Conservation (phyloP, 805 yeast species). For the Brettanomyces sp. region DNA sequence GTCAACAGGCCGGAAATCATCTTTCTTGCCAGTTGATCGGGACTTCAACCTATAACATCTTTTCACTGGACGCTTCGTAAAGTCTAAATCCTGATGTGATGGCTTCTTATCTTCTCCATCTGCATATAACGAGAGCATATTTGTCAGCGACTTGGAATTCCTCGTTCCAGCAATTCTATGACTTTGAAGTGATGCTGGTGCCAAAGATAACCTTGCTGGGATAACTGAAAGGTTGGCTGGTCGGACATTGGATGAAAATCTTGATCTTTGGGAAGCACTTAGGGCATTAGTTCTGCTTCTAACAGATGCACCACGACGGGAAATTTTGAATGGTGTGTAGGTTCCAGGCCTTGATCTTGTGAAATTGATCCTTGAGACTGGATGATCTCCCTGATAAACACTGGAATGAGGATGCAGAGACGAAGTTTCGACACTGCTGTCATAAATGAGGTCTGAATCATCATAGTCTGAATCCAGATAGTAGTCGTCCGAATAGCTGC, state of each 20-base stretch:
- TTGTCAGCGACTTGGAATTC: conserved; percentile 4
- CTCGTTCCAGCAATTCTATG: conserved; percentile 12
- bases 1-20: no score
- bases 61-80: conserved; percentile 3
- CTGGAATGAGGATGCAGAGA: conserved; percentile 1
- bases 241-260: neutral
- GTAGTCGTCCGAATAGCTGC: conserved; percentile 7
- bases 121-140: conserved; percentile 2
- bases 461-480: conserved; percentile 21
- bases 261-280: neutral
- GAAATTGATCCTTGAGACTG: conserved; percentile 14
- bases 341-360: conserved; percentile 7
- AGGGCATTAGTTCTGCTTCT: neutral
- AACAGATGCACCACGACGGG: neutral
- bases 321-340: neutral
- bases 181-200: neutral
- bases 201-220: neutral
- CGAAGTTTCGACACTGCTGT: conserved; percentile 8
- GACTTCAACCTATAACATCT: neutral
- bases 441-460: conserved; percentile 17
- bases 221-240: neutral
- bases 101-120: neutral
- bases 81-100: neutral
- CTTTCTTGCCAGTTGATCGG: no score
- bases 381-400: conserved; percentile 4